Evolutionary conservation across 768 basidiomycete species (phyloP), one percentile per base, ranked within the genome.

Genomic region (Lactarius hengduanensis): DNA sequence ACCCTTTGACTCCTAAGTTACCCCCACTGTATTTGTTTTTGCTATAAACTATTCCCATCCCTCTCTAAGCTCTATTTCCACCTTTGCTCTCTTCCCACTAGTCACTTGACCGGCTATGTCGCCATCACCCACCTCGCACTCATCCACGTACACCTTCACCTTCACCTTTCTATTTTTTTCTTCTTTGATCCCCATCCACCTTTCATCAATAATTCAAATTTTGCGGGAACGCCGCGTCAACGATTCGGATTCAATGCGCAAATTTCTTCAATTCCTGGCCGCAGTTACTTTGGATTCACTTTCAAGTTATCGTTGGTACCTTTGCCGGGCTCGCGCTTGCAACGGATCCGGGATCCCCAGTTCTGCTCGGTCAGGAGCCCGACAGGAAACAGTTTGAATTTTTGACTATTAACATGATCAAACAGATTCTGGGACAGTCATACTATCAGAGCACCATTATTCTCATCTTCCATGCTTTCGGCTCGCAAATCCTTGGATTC

Each of bases 221-320:
- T 30, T 30, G 30, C 30, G 4, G 30, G 30, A 30, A 4, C 4
- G 30, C 3, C 30, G 4, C 4, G 30, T 30, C 30, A 30, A 30
- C 30, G 30, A 30, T 30, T 30, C 30, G 30, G 97, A 99, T 73
- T 88, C 96, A 0, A 97, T 98, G 59, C 88, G 90, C 74, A 99
- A 98, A 80, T 99, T 98, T 80, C 94, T 93, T 67, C 30, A 30
- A 30, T 30, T 30, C 30, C 30, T 30, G 30, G 30, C 30, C 30
- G 1, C 97, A 99, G 75, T 80, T 98, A 5, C 86, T 98, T 26
- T 99, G 97, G 96, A 94, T 30, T 30, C 30, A 30, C 30, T 30
- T 98, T 77, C 98, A 98, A 81, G 89, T 98, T 69, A 96, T 96
- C 76, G 96, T 96, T 94, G 95, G 97, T 74, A 96, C 94, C 1